These are phyloP conservation scores for Dimocarpus longan DNA, from an alignment of 345 rosid species.

Conservation along the genomic window DNA sequence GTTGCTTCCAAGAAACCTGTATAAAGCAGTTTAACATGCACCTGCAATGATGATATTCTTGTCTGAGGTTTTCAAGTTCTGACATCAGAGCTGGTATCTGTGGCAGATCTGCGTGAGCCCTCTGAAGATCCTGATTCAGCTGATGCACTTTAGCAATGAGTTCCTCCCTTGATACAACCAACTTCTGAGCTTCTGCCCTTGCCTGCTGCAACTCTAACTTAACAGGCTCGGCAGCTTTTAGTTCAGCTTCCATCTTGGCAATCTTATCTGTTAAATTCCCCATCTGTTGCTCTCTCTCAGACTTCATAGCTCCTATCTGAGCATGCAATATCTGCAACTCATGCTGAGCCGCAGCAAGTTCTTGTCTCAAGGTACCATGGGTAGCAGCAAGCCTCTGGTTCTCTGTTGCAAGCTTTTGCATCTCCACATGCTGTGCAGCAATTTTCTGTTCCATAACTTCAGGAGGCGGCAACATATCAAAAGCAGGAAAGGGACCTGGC, in stretches of 20 bases:
- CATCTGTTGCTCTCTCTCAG: conserved; percentile 83
- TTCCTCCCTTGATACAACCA: conserved; percentile 76
- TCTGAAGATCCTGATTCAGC: conserved; percentile 74
- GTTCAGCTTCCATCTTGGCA: conserved; percentile 76
- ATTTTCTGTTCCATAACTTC: conserved; percentile 89
- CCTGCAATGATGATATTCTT: conserved; percentile 97
- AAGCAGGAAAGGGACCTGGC: conserved; percentile 57
- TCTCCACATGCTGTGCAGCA: conserved; percentile 78
- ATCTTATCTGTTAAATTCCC: conserved; percentile 68
- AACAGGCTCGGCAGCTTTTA: conserved; percentile 67
- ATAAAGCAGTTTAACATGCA: conserved; percentile 30
- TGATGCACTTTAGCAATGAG: conserved; percentile 76
- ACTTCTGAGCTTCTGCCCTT: conserved; percentile 66
- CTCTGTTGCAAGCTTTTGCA: conserved; percentile 87
- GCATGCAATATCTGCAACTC: conserved; percentile 82
- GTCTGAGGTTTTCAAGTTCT: conserved; percentile 78
- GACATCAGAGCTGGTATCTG: conserved; percentile 78
- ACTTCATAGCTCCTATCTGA: conserved; percentile 66
- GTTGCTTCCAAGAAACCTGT: conserved; percentile 4
- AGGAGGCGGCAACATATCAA: conserved; percentile 76
- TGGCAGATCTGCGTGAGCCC: conserved; percentile 72
- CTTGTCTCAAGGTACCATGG: conserved; percentile 77
- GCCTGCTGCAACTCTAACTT: conserved; percentile 76
- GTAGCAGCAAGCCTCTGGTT: conserved; percentile 87
- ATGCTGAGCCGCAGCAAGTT: conserved; percentile 87